These are phyloP conservation scores for Phytophthora aleatoria DNA, from an alignment of 352 stramenopile species.

Conservation along the genomic window DNA sequence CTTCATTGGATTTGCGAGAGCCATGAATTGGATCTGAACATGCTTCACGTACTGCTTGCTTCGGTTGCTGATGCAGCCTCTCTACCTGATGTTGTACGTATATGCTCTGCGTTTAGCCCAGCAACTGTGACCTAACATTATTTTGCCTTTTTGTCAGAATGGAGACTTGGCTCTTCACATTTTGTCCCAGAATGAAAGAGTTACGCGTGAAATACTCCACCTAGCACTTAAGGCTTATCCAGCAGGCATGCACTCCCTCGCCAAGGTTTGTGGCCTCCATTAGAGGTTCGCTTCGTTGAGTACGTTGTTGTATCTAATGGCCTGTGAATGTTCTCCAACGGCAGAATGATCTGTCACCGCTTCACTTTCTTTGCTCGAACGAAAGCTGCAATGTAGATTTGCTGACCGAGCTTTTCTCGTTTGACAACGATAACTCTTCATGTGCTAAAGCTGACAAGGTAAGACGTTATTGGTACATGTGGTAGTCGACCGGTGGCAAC, in stretches of 20 bases:
- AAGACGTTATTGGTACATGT: constrained; percentile 1
- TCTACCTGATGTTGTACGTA: constrained; percentile 22
- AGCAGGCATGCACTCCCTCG: constrained; percentile 30
- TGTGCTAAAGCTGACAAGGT: constrained; percentile 23
- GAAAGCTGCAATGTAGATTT: constrained; percentile 46
- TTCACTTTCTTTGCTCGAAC: constrained; percentile 60
- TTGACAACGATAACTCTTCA: constrained; percentile 40
- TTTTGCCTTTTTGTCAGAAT: constrained; percentile 36
- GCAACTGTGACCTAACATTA: not conserved
- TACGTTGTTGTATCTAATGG: not conserved
- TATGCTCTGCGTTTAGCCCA: not conserved
- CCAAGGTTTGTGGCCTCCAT: constrained; percentile 30
- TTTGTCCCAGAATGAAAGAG: constrained; percentile 47
- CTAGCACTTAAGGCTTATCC: constrained; percentile 38
- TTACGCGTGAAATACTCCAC: constrained; percentile 38
- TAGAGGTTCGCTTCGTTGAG: not conserved
- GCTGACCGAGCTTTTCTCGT: constrained; percentile 42
- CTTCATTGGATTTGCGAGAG: constrained; percentile 65
- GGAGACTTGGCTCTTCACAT: constrained; percentile 62
- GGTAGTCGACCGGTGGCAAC: not conserved
- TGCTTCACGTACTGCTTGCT: constrained; percentile 35
- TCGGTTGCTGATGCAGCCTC: constrained; percentile 16
- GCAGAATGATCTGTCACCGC: constrained; percentile 48
- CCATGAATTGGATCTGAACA: constrained; percentile 21
- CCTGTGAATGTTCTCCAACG: not conserved